Evolutionary conservation across 441 rosid species (phyloP).

Genomic region (Lepidium campestre): DNA sequence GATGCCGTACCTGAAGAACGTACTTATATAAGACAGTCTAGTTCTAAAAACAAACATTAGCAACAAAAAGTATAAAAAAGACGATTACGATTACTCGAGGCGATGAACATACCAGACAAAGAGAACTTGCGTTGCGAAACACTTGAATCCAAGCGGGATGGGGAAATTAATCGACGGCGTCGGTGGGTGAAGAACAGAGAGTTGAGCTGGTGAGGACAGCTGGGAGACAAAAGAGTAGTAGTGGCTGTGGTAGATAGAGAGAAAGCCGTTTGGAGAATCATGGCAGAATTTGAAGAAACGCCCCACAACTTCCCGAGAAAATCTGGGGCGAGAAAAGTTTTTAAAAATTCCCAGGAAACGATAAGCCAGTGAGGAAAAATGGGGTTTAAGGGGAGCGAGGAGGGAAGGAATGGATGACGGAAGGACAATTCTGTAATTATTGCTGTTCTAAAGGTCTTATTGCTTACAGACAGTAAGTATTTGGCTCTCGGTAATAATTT

Average conservation of each 20-base stretch:
- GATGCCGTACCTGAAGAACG: neutral
- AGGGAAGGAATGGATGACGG: neutral
- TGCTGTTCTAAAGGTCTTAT: neutral
- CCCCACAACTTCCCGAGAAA: slow-evolving; percentile 15
- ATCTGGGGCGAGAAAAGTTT: neutral
- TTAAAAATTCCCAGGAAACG: slow-evolving; percentile 16
- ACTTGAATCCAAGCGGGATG: slow-evolving; percentile 8
- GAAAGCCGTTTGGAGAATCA: slow-evolving; percentile 40
- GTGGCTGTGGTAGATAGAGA: slow-evolving; percentile 48
- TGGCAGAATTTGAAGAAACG: slow-evolving; percentile 5
- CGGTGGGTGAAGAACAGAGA: slow-evolving; percentile 61
- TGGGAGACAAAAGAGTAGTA: slow-evolving; percentile 36
- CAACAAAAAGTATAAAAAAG: neutral
- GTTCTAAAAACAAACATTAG: neutral
- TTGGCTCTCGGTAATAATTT: neutral
- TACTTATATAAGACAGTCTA: neutral
- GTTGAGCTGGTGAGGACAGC: slow-evolving; percentile 55
- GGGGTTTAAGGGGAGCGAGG: neutral
- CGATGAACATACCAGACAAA: neutral
- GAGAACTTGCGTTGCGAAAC: slow-evolving; percentile 8
- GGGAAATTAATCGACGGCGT: slow-evolving; percentile 28
- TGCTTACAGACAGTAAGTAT: neutral
- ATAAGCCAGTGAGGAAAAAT: slow-evolving; percentile 11
- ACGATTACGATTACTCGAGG: neutral
- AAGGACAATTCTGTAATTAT: slow-evolving; percentile 11